Base-by-base conservation (phyloP, 108 stramenopile genomes). In the Pseudonitzschia multiseries region DNA sequence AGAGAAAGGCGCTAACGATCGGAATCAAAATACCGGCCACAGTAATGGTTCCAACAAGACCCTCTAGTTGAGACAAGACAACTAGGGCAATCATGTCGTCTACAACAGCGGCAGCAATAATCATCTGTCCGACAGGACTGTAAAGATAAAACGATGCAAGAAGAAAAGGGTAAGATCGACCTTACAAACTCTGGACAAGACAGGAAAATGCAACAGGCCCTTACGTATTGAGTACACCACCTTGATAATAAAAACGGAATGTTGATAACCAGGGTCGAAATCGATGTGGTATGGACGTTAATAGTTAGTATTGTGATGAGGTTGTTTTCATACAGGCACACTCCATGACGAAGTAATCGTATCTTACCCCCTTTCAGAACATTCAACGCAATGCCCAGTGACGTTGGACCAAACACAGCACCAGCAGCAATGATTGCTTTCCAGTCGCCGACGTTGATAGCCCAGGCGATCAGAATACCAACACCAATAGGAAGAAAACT, bases 11-110 rank as follows among this genome's bases (percentile, higher is more conserved):
- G 63, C 76, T 79, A 26, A 91, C 76, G 36, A 95, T 85, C 8
- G 93, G 93, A 57, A 87, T 68, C 21, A 89, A 46, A 66, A 91
- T 78, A 8, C 75, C 53, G 10, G 81, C 70, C 8, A 79, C 83
- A 24, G 69, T 77, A 40, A 85, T 79, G 1, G 83, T 80, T 54
- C 87, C 90, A 42, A 69, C 67, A 59, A 90, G 57, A 18, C 86
- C 85, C 57, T 80, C 71, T 10, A 92, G 79, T 74, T 89, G 89
- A 27, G 83, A 82, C 65, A 95, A 76, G 17, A 93, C 83, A 46
- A 92, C 87, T 17, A 95, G 79, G 2, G 89, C 89, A 78, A 95
- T 90, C 84, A 95, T 88, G 57, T 95, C 94, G 70, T 95, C 89
- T 62, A 95, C 85, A 67, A 89, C 86, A 43, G 94, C 94, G 18